These are phyloP conservation scores for Lizonia empirigonia DNA, from an alignment of 2,329 filamentous ascomycete species.

Conservation along the genomic window DNA sequence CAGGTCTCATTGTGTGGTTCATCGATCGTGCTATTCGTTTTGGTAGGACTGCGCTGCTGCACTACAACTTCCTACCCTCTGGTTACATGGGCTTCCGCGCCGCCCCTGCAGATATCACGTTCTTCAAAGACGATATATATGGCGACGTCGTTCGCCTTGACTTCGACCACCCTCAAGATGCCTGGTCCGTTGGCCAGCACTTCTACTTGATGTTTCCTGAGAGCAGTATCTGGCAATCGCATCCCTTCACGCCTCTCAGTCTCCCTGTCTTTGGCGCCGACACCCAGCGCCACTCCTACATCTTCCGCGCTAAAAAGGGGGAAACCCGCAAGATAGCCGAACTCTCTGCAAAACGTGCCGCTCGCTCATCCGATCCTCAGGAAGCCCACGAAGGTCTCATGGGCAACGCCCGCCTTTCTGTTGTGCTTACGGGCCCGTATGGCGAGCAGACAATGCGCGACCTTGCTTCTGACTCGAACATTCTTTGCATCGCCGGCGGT, in stretches of 20 bases:
- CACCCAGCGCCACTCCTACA: constrained; percentile 32
- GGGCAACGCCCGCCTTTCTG: constrained; percentile 10
- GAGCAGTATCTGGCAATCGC: constrained; percentile 71
- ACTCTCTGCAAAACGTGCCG: constrained; percentile 22
- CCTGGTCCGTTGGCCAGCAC: constrained; percentile 71
- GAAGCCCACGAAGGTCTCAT: no score
- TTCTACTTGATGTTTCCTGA: constrained; percentile 72
- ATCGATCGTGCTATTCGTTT: constrained; percentile 67
- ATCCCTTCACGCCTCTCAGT: constrained; percentile 62
- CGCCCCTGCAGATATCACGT: constrained; percentile 57
- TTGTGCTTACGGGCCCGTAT: constrained; percentile 38
- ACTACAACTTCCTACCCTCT: constrained; percentile 65
- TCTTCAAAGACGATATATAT: constrained; percentile 59
- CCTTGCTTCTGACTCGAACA: constrained; percentile 25
- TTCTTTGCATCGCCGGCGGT: constrained; percentile 38
- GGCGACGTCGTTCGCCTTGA: constrained; percentile 65
- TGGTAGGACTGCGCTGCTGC: constrained; percentile 64
- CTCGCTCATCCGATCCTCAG: no score
- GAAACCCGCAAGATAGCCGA: constrained; percentile 35
- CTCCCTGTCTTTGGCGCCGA: constrained; percentile 3
- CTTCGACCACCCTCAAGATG: constrained; percentile 63
- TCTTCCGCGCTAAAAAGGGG: constrained; percentile 38
- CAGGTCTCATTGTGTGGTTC: constrained; percentile 68
- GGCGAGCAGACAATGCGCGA: constrained; percentile 23
- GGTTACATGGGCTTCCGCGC: constrained; percentile 63